These are phyloP conservation scores for Malassezia arunalokei DNA, from an alignment of 1,284 basidiomycete genomes.

Conservation along the genomic window DNA sequence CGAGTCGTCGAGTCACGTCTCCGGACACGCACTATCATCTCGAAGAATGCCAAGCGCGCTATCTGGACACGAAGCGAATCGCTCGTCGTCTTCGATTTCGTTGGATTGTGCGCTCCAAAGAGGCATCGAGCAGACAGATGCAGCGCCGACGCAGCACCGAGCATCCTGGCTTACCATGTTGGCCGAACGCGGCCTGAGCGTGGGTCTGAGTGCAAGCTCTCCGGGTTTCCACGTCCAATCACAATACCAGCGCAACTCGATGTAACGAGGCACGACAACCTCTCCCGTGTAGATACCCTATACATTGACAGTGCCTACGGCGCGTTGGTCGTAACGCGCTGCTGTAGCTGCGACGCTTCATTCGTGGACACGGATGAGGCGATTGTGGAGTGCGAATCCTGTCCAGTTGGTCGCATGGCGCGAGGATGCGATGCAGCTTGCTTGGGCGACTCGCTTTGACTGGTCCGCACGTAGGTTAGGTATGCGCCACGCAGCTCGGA, in stretches of 20 bases:
- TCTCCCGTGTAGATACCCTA: too few relatives aligned
- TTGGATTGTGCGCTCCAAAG: conserved; percentile 21
- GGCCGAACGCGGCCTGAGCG: conserved; percentile 35
- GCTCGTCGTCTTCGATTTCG: conserved; percentile 16
- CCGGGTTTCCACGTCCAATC: conserved; percentile 36
- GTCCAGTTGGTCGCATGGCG: too few relatives aligned
- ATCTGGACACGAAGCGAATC: neutral
- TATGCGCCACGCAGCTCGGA: neutral
- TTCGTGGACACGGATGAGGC: too few relatives aligned
- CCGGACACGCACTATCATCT: too few relatives aligned
- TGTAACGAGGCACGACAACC: neutral
- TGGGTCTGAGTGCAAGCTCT: conserved; percentile 39
- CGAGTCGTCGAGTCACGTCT: too few relatives aligned
- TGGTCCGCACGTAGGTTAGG: neutral
- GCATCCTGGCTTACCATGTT: conserved; percentile 17
- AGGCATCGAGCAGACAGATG: neutral
- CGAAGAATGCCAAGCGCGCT: too few relatives aligned
- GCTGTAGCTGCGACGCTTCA: too few relatives aligned
- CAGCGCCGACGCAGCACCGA: conserved; percentile 10
- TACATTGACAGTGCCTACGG: too few relatives aligned
- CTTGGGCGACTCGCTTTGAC: neutral
- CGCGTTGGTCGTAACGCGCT: too few relatives aligned
- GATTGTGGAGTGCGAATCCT: too few relatives aligned
- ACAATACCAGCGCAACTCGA: neutral
- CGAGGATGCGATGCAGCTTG: too few relatives aligned